These are phyloP conservation scores for Pinus tabuliformis DNA, from an alignment of 75 land plant genomes.

Conservation along the genomic window DNA sequence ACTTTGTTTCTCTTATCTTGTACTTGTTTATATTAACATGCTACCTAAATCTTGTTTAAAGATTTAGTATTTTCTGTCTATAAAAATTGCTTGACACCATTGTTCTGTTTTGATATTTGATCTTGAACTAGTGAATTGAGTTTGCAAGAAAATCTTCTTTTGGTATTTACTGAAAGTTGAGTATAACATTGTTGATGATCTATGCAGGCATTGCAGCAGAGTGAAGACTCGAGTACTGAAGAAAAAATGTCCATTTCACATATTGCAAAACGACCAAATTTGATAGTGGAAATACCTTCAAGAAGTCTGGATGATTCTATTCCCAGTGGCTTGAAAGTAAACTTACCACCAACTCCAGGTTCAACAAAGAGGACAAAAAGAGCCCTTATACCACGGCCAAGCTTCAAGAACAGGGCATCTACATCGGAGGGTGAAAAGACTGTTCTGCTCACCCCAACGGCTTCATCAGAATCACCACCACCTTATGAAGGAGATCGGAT, in stretches of 20 bases:
- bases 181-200: neutral
- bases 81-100: neutral
- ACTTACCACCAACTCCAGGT: constrained; percentile 29
- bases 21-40: neutral
- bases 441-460: constrained; percentile 11
- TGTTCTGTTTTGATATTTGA: neutral
- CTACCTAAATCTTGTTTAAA: neutral
- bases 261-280: constrained; percentile 29
- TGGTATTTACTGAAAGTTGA: neutral
- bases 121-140: neutral
- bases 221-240: constrained; percentile 1
- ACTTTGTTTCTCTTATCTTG: neutral
- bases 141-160: neutral
- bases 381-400: constrained; percentile 38
- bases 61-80: neutral
- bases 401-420: constrained; percentile 36
- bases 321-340: constrained; percentile 18
- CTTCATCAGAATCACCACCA: constrained; percentile 13
- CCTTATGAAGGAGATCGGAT: constrained; percentile 21
- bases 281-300: constrained; percentile 48
- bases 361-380: constrained; percentile 26
- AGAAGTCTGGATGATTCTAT: constrained; percentile 27
- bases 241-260: constrained; percentile 12
- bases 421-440: constrained; percentile 41
- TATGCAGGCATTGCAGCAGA: neutral